Base-by-base conservation (phyloP, 345 rosid species). In the Aethionema arabicum region DNA sequence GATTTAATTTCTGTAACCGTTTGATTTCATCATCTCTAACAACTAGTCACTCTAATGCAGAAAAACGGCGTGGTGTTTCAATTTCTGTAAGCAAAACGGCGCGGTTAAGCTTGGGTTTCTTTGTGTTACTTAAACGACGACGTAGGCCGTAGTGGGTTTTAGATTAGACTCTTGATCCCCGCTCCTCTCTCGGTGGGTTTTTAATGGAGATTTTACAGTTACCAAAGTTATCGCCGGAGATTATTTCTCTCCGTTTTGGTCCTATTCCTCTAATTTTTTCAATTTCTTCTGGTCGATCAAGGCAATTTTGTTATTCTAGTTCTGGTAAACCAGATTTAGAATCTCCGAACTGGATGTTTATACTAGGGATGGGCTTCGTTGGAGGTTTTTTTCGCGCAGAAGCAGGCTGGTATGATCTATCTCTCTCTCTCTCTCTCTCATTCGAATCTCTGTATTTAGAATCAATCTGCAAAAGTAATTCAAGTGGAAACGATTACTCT, bases 311-410 rank as follows among this genome's bases (percentile, higher is more conserved):
- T 11, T 42, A 29, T 55, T 56, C 55, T 55, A 52, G 9, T 8
- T 4, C 67, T 51, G 68, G 46, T 27, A 50, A 40, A 21, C 44
- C 52, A 35, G 78, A 66, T 48, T 40, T 45, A 62, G 70, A 67
- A 9, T 55, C 74, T 32, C 70, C 32, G 74, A 77, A 79, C 63
- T 83, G 82, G 66, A 73, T 82, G 83, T 79, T 88, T 61, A 64
- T 91, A 21, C 81, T 88, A 27, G 98, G 98, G 32, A 75, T 76
- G 81, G 96, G 98, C 41, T 88, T 65, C 63, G 87, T 83, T 50
- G 95, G 95, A 31, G 83, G 77, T 7, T 70, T 65, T n/a, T 81
- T 70, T 88, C n/a, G 86, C 82, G 1, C 69, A 59, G 55, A 60
- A 77, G 51, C 72, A 53, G 77, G 78, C 73, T 89, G 98, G 95